Evolutionary conservation across 495 filamentous ascomycete genomes (phyloP), one percentile per base, ranked within the genome.

Genomic region (Chaetomium tenue): DNA sequence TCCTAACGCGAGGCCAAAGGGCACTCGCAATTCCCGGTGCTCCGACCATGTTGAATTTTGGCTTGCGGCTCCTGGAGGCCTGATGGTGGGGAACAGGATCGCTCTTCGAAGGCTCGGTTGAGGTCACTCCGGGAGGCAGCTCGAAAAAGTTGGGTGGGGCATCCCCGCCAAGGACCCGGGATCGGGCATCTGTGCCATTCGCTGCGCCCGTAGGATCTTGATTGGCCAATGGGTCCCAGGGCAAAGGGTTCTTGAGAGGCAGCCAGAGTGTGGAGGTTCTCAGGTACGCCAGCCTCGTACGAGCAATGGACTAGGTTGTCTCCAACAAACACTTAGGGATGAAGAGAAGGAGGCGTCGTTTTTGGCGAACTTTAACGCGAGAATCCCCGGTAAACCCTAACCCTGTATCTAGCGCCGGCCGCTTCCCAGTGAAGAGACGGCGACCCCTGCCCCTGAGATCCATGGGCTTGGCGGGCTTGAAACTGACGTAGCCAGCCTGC

Each of bases 301-400:
- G 80, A 85, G 84, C 91, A 96, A 77, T 97, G 93, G 25, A 91
- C 91, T 64, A 94, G 79, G 81, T 96, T 97, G 77, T 91, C 91
- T 67, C 95, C 92, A n/a, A n/a, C n/a, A n/a, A n/a, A n/a, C n/a
- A n/a, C n/a, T 95, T 96, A 64, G 77, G 76, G 71, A 91, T 93
- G 87, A 90, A 51, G 87, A 89, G 65, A 97, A 92, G 37, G 93
- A 92, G 63, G 97, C 93, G 69, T 85, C 85, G 70, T 84, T 87
- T 75, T 88, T 74, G 15, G 79, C 94, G 71, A 93, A 97, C 75
- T 91, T 87, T 67, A 98, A 89, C n/a, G n/a, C n/a, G n/a, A n/a
- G n/a, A n/a, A n/a, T n/a, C n/a, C n/a, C n/a, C n/a, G n/a, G n/a
- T n/a, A n/a, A n/a, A n/a, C n/a, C 28, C 28, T 30, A 30, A 30